Percentiles rank a stretch among this genome's conserved stretches.
Evolutionary conservation across 768 basidiomycete species (phyloP).

Genomic region (Collybiopsis confluens): DNA sequence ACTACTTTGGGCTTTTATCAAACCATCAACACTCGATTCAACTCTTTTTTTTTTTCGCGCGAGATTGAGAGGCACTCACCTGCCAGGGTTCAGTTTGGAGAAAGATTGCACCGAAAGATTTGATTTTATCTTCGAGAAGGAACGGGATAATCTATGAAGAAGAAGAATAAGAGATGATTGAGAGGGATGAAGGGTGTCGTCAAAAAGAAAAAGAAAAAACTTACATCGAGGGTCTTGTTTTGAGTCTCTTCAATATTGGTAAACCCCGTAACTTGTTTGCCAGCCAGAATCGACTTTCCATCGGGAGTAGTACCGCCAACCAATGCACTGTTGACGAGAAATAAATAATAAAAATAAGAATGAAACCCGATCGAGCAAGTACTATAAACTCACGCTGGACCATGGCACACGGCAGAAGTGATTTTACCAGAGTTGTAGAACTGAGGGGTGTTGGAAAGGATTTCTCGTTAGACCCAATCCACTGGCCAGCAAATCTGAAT

Average conservation of each 20-base stretch:
- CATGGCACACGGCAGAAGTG: slow-evolving; percentile 76
- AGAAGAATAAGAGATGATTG: slow-evolving; percentile 5
- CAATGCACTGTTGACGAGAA: slow-evolving; percentile 43
- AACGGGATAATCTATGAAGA: slow-evolving; percentile 45
- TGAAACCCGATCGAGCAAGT: background rate
- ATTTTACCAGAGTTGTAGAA: slow-evolving; percentile 68
- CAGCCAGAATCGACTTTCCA: slow-evolving; percentile 64
- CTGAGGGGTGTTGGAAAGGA: too few species aligned
- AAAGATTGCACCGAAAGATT: slow-evolving; percentile 59
- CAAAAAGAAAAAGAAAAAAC: slow-evolving; percentile 9
- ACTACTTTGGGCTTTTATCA: slow-evolving; percentile 35
- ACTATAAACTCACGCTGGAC: slow-evolving; percentile 51
- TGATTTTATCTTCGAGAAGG: slow-evolving; percentile 64
- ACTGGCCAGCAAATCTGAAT: background rate
- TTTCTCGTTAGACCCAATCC: slow-evolving; percentile 2
- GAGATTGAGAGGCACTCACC: too few species aligned
- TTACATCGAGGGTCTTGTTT: slow-evolving; percentile 39
- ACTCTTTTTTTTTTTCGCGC: too few species aligned
- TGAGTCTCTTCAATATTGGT: slow-evolving; percentile 65
- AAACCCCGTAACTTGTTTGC: slow-evolving; percentile 59
- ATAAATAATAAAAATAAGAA: too few species aligned
- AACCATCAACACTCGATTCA: too few species aligned
- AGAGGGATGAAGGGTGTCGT: background rate
- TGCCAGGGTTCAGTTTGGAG: too few species aligned
- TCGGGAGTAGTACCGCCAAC: slow-evolving; percentile 48